Evolutionary conservation across 352 stramenopile genomes (phyloP).

Genomic region (Pythium phragmitis): DNA sequence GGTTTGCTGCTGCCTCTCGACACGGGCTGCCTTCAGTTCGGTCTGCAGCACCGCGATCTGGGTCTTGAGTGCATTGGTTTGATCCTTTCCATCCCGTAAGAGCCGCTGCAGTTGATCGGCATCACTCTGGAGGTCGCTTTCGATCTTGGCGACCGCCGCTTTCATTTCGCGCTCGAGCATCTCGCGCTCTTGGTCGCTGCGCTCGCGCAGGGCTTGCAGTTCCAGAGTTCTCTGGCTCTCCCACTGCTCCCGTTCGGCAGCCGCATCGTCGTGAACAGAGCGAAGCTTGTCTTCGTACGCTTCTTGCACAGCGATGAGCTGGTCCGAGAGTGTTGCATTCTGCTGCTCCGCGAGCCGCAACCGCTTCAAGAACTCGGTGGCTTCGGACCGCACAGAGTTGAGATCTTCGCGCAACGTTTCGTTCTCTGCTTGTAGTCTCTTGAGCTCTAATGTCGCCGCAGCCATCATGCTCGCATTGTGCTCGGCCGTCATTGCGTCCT

Average conservation of each 20-base stretch:
- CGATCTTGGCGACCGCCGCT: constrained; percentile 34
- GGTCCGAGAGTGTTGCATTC: constrained; percentile 37
- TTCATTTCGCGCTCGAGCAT: constrained; percentile 48
- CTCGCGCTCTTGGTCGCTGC: constrained; percentile 36
- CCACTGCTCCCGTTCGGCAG: constrained; percentile 33
- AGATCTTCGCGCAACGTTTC: constrained; percentile 28
- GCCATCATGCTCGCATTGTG: not conserved
- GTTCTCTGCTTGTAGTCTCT: constrained; percentile 23
- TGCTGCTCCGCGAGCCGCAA: constrained; percentile 36
- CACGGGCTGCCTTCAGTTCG: not conserved
- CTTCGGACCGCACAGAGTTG: constrained; percentile 15
- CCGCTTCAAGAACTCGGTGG: constrained; percentile 39
- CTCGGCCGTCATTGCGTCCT: not conserved
- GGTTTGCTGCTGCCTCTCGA: constrained; percentile 8
- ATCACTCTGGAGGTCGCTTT: constrained; percentile 39
- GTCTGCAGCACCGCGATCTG: constrained; percentile 8
- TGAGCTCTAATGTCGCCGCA: not conserved
- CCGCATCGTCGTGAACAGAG: constrained; percentile 34
- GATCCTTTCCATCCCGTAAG: constrained; percentile 20
- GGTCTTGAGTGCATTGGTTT: constrained; percentile 10
- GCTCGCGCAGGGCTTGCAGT: constrained; percentile 34
- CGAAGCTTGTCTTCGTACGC: constrained; percentile 45
- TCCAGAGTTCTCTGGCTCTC: constrained; percentile 33
- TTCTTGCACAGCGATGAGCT: constrained; percentile 46
- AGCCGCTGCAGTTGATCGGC: constrained; percentile 24